Base-by-base conservation (phyloP, 2,329 filamentous ascomycete species). In the Acrocalymma vagum region DNA sequence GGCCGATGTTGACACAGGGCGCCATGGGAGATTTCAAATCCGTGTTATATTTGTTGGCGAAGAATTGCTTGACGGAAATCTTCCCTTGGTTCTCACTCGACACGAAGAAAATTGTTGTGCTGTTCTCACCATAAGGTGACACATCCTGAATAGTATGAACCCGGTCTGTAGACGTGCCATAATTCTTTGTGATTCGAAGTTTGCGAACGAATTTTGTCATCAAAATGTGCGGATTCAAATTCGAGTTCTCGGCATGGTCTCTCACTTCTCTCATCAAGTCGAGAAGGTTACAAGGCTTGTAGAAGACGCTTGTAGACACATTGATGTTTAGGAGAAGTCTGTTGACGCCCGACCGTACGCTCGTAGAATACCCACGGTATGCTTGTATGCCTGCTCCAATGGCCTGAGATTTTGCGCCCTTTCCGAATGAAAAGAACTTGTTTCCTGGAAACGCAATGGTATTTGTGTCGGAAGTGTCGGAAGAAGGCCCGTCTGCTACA, bases 251-350 rank as follows among this genome's bases (percentile, higher is more conserved):
- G 7, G 6, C 13, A 4, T 55, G 52, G 11, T 39, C 31, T 24
- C 18, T 38, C 9, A 57, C 38, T 9, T 67, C 63, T 7, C 7
- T 45, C 58, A 70, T 58, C 3, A 66, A 29, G 6, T 57, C 42
- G 2, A 65, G 22, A 2, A 84, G 61, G 3, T 67, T 62, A 1
- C 72, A 72, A 2, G 72, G 53, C 48, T 79, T 72, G 62, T 82
- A 83, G 55, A 83, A 85, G 0, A 82, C 80, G 3, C 76, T 73
- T 29, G 79, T 78, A 7, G 80, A 80, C 17, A 86, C 81, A 42
- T 87, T 84, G 3, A 86, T 70, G 41, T 87, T 87, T 9, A 86
- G 62, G 1, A 87, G 58, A 4, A 86, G 68, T 3, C 82, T 74
- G 25, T 75, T 76, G 10, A 81, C 79, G 3, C 81, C 78, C 2